Evolutionary conservation across 2,329 filamentous ascomycete genomes (phyloP), one percentile per base, ranked within the genome.

Genomic region (Ceratocystis papillata): DNA sequence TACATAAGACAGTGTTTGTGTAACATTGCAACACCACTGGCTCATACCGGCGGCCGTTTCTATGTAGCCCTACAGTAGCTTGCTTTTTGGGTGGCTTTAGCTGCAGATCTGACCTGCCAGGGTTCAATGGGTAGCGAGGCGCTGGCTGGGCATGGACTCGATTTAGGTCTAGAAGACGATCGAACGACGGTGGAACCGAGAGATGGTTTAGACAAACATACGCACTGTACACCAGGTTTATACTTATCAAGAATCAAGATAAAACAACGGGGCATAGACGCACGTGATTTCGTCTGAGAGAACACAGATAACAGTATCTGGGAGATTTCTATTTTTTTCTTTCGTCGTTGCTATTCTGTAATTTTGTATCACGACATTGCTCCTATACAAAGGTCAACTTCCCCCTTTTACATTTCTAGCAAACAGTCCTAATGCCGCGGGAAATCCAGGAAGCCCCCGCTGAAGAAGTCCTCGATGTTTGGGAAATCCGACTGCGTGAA

Each of bases 381-480:
- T 8, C 53, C 25, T 5, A 5, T 17, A 57, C 6, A 6, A 17
- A 6, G 12, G 10, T 0, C 53, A 25, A 25, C 4, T 33, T 33
- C 30, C 10, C 10, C 20, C 25, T 55, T 55, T 7, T 57, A 7
- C 48, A 53, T 25, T 8, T 25, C 20, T 25, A 1, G 8, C 48
- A 10, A 15, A 20, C 48, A 53, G 48, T 57, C 15, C 4, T 57
- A 57, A 57, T 57, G 53, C n/a, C 53, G 20, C 41, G 66, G 66
- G 45, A 65, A 67, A n/a, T 67, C 66, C 63, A 67, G 65, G 55
- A 67, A 67, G 33, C 66, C 66, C 1, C 66, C 66, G 59, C 66
- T 67, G 12, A 67, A 67, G 12, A 67, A 67, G 25, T 67, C 66
- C 20, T 67, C 66, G 37, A 67, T 65, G 55, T 67, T 67, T n/a